Evolutionary conservation across 805 yeast genomes (phyloP).

Genomic region (Candida krabiensis): DNA sequence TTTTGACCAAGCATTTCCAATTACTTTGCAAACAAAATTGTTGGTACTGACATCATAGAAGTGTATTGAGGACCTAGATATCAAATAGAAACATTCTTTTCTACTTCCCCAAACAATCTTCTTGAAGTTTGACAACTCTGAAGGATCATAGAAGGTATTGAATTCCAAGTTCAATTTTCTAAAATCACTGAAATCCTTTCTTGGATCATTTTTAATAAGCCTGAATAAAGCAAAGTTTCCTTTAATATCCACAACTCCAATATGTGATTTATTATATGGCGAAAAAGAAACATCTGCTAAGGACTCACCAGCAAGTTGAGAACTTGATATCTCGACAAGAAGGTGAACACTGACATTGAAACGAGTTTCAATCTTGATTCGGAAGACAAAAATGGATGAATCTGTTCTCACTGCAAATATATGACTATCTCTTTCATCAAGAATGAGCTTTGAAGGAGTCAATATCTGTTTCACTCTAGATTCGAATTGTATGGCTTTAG

Average conservation of each 20-base stretch:
- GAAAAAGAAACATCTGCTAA: conserved; percentile 44
- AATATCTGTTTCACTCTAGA: conserved; percentile 35
- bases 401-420: conserved; percentile 33
- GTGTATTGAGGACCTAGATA: conserved; percentile 46
- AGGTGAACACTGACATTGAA: conserved; percentile 14
- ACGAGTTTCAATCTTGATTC: conserved; percentile 15
- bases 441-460: conserved; percentile 11
- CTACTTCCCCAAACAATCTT: conserved; percentile 46
- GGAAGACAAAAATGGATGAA: conserved; percentile 28
- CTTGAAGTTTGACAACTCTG: conserved; percentile 58
- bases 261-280: conserved; percentile 38
- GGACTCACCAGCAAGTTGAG: conserved; percentile 21
- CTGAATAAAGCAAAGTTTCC: conserved; percentile 53
- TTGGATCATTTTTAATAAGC: conserved; percentile 11
- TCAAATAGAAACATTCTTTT: conserved; percentile 30
- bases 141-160: conserved; percentile 39
- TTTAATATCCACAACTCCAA: conserved; percentile 48
- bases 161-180: conserved; percentile 4
- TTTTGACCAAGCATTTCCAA: conserved; percentile 55
- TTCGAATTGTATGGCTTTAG: conserved; percentile 18
- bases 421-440: conserved; percentile 12
- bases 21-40: conserved; percentile 37
- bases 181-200: conserved; percentile 1
- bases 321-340: conserved; percentile 25
- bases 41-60: conserved; percentile 31